Conservation (phyloP, 768 basidiomycete species). For the Lentinula lateritia region DNA sequence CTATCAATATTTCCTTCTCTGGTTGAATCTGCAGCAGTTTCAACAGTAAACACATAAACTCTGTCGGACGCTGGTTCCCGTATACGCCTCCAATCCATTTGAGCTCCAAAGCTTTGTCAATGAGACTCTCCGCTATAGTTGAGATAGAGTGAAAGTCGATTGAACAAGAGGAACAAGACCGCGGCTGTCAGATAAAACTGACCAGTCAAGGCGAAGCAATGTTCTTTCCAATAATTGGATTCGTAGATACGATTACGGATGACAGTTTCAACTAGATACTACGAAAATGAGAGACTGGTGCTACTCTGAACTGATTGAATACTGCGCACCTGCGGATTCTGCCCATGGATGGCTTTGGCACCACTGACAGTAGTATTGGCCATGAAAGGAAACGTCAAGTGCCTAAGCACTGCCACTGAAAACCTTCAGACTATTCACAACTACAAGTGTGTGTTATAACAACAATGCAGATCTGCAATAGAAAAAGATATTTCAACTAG, state of each 20-base stretch:
- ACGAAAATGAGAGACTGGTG: slow-evolving; percentile 12
- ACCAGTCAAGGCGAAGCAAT: slow-evolving; percentile 97
- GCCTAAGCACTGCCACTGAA: background rate
- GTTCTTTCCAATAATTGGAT: slow-evolving; percentile 94
- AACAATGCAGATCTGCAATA: background rate
- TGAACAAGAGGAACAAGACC: background rate
- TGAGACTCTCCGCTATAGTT: slow-evolving; percentile 76
- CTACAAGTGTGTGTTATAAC: too few species aligned
- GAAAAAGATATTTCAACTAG: background rate
- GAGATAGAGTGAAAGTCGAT: slow-evolving; percentile 5
- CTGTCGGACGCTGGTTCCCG: slow-evolving; percentile 90
- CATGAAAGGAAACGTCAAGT: slow-evolving; percentile 4
- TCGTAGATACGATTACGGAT: slow-evolving; percentile 97
- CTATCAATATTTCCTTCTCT: slow-evolving; percentile 93
- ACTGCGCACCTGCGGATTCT: slow-evolving; percentile 81
- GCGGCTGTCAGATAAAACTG: slow-evolving; percentile 13
- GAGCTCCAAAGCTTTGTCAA: slow-evolving; percentile 87
- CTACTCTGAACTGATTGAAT: background rate
- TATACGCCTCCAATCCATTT: slow-evolving; percentile 89
- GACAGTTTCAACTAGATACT: slow-evolving; percentile 95
- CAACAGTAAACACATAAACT: slow-evolving; percentile 87
- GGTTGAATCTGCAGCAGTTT: slow-evolving; percentile 97
- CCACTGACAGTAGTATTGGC: slow-evolving; percentile 55
- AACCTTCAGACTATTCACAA: too few species aligned
- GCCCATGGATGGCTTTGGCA: slow-evolving; percentile 88